Base-by-base conservation (phyloP, 177 flowering plant genomes). In the Vitis hybrid region DNA sequence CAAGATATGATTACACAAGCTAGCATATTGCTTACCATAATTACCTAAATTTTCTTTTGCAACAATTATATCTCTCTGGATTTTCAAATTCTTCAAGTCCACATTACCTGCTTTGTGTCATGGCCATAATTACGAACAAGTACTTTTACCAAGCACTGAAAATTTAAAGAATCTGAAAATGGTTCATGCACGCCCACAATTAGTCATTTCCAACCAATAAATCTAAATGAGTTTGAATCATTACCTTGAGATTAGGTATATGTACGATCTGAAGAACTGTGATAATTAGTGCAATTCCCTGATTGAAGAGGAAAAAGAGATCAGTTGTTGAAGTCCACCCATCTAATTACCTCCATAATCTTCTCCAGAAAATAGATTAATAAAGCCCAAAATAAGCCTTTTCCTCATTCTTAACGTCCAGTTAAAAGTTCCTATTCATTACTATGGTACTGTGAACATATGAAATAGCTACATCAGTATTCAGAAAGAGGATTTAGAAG, bases 231-330 rank as follows among this genome's bases (percentile, higher is more conserved):
- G 12, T 56, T 46, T 46, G 19, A 69, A 75, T 51, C 11, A 67
- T 72, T 74, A 92, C 98, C 98, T 94, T 94, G 75, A 94, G 93
- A 81, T 94, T 92, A 64, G 98, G 98, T 66, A 94, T 71, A 3
- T 84, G 92, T 27, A 94, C 95, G 72, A 94, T 91, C 76, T 94
- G 98, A 78, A 94, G 91, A 69, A 95, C 99, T 21, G 98, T 91
- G 74, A 91, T 80, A 70, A 95, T 95, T 78, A 95, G 76, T 8
- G 98, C 88, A 77, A 95, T 93, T 17, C 99, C 99, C 99, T 95
- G 90, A 60, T 72, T 51, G 55, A 70, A 59, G 51, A 57, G 51
- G 14, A 56, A 67, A 12, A 17, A 27, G 5, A 9, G 7, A 52
- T 48, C 24, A n/a, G 46, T 54, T 56, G n/a, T 27, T 13, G 13